Base-by-base conservation (phyloP, 2,329 filamentous ascomycete species). In the Pestalotiopsis sp. region DNA sequence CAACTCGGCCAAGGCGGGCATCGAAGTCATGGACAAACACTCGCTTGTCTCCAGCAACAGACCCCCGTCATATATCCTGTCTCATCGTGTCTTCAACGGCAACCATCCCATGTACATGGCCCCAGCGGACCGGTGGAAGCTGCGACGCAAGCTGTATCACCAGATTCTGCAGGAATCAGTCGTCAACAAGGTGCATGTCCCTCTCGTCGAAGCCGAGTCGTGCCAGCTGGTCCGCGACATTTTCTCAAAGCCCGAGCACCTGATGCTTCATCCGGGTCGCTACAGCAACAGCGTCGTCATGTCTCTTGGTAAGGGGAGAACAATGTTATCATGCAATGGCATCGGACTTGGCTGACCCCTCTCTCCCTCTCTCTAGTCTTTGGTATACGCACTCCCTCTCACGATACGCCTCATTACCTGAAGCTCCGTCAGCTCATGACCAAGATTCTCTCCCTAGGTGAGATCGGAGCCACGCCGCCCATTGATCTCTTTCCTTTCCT, bases 221-320 rank as follows among this genome's bases (percentile, higher is more conserved):
- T 75, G 75, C 2, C 83, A 86, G 72, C 80, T 86, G 77, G 67
- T 85, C 4, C 71, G 75, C 10, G 84, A 86, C 69, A 82, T 82
- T 68, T 67, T 82, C 17, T 59, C 76, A 0, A 67, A 74, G 0
- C 83, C 84, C 0, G 76, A 79, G 30, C 68, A 82, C n/a, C 78
- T 81, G 59, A 85, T 85, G 82, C 66, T 77, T 38, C 83, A 85
- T 70, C 79, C 83, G 0, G 82, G 82, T 69, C 76, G 85, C 2
- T 85, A 79, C 68, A 83, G 79, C 63, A 86, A 86, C 69, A 84
- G 82, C 68, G 80, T 85, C 65, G 83, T 77, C 30, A 84, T 81
- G 76, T 78, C 75, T 55, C 71, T 83, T 68, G 74, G 70, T 71
- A 26, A 22, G 65, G 2, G 7, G 1, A 35, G 30, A 9, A 35